Conservation (phyloP, 2,329 filamentous ascomycete species). For the Xylaria arbuscula region DNA sequence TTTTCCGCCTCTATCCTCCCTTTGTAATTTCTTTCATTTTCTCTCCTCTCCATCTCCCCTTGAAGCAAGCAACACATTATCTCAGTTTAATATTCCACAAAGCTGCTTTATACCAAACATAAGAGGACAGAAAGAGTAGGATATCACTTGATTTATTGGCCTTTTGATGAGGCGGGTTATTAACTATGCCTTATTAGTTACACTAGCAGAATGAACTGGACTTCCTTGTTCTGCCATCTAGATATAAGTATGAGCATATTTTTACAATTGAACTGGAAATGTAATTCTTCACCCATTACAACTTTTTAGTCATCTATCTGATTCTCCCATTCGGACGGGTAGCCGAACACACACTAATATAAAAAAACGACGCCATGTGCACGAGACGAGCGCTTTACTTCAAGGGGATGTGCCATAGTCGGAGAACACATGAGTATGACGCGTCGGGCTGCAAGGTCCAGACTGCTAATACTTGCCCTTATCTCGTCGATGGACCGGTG, state of each 20-base stretch:
- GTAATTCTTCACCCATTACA: neutral
- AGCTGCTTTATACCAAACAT: neutral
- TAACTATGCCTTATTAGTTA: neutral
- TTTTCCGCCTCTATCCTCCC: neutral
- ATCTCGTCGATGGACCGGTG: conserved; percentile 12
- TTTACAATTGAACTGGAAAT: neutral
- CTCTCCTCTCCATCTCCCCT: neutral
- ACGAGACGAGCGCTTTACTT: conserved; percentile 25
- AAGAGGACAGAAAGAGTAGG: neutral
- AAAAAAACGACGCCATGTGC: conserved; percentile 18
- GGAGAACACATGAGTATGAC: conserved; percentile 25
- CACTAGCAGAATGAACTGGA: too few species aligned
- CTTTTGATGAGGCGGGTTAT: neutral
- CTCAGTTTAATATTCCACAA: neutral
- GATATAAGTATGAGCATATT: neutral
- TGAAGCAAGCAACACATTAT: neutral
- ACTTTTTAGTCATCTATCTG: too few species aligned
- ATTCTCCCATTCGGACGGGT: neutral
- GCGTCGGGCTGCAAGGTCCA: conserved; percentile 12
- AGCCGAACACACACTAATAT: neutral
- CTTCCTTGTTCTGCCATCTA: neutral
- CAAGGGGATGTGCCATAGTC: conserved; percentile 30
- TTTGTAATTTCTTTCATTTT: neutral
- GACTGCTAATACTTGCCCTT: conserved; percentile 1
- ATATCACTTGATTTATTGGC: neutral